These are phyloP conservation scores for Lablab purpureus DNA, from an alignment of 306 rosid species.

Conservation along the genomic window DNA sequence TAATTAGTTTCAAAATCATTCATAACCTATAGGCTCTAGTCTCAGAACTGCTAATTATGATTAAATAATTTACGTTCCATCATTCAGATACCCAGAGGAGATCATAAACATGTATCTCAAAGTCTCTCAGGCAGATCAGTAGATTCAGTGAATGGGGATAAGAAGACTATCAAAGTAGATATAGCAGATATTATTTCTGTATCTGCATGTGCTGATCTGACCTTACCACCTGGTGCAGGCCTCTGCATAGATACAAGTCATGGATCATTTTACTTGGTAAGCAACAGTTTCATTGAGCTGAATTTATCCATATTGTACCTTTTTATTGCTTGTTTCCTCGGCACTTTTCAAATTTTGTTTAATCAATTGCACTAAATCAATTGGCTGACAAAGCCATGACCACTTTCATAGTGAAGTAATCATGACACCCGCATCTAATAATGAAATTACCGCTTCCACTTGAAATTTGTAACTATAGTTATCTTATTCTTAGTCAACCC, in stretches of 20 bases:
- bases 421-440: conserved; percentile 1
- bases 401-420: conserved; percentile 13
- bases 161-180: conserved; percentile 75
- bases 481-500: not conserved
- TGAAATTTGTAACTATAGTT: not conserved
- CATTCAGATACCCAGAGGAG: conserved; percentile 68
- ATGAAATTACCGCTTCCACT: conserved; percentile 13
- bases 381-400: conserved; percentile 21
- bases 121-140: conserved; percentile 62
- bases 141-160: conserved; percentile 66
- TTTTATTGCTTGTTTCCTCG: conserved; percentile 25
- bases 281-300: conserved; percentile 34
- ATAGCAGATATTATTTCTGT: conserved; percentile 90
- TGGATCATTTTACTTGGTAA: conserved; percentile 88
- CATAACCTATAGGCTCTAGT: conserved; percentile 29
- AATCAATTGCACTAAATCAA: conserved; percentile 6
- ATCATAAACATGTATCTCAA: conserved; percentile 61
- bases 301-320: conserved; percentile 16
- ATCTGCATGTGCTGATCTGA: conserved; percentile 93
- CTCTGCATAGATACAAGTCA: conserved; percentile 86
- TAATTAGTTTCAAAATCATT: conserved; percentile 31
- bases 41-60: conserved; percentile 26
- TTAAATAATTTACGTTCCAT: conserved; percentile 26
- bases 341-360: conserved; percentile 17
- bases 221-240: conserved; percentile 98